These are phyloP conservation scores for Cyberlindnera galapagoensis DNA, from an alignment of 805 yeast genomes.

Conservation along the genomic window DNA sequence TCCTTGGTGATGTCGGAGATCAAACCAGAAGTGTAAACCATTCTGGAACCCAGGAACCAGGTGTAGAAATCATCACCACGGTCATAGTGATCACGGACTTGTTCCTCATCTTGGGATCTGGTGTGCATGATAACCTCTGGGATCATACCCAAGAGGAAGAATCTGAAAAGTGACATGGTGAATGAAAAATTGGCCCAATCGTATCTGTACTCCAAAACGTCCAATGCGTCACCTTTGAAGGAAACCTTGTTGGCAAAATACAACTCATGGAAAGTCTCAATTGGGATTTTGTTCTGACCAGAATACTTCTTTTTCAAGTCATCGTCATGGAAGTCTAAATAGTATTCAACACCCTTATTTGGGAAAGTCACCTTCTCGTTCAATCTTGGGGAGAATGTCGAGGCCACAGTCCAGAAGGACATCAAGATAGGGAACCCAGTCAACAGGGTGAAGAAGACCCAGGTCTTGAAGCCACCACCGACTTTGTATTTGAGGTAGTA, in stretches of 20 bases:
- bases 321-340: constrained; percentile 75
- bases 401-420: constrained; percentile 76
- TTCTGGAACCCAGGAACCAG: constrained; percentile 91
- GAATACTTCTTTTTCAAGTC: constrained; percentile 60
- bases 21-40: constrained; percentile 88
- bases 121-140: constrained; percentile 93
- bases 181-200: constrained; percentile 86
- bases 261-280: constrained; percentile 87
- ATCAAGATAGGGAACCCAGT: constrained; percentile 64
- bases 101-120: constrained; percentile 92
- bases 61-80: constrained; percentile 94
- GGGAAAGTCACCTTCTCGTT: constrained; percentile 75
- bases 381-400: constrained; percentile 74
- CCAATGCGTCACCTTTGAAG: constrained; percentile 84
- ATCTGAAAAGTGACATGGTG: constrained; percentile 70
- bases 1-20: constrained; percentile 62
- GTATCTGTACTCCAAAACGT: constrained; percentile 78
- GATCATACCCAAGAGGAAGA: constrained; percentile 78
- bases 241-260: constrained; percentile 79
- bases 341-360: constrained; percentile 68
- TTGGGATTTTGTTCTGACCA: constrained; percentile 76
- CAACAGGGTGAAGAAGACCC: constrained; percentile 50
- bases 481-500: constrained; percentile 54
- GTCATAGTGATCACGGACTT: constrained; percentile 91
- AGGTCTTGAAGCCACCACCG: constrained; percentile 66